A percentile compares a stretch with the other conserved stretches of the same genome.
Conservation (phyloP, 2,329 filamentous ascomycete species). For the Alternaria longipes region DNA sequence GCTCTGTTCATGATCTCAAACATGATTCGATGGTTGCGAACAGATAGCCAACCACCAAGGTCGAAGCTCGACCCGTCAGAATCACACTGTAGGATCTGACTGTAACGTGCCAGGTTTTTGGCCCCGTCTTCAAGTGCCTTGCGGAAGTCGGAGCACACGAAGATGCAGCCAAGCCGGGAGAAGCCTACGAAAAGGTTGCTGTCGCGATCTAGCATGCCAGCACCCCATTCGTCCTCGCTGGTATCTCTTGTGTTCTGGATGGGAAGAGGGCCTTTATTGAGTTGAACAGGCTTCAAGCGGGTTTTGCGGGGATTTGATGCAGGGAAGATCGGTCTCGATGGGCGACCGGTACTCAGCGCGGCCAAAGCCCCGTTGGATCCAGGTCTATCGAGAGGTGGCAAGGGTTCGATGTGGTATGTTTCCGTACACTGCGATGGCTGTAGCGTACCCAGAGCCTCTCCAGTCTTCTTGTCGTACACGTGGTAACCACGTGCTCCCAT, state of each 20-base stretch:
- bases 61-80: slow-evolving; percentile 9
- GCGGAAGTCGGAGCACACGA: slow-evolving; percentile 11
- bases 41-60: slow-evolving; percentile 10
- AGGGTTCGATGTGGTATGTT: slow-evolving; percentile 4
- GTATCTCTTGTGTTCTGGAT: not conserved
- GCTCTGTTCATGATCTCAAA: slow-evolving; percentile 10
- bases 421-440: slow-evolving; percentile 14
- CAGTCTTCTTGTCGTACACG: slow-evolving; percentile 15
- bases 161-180: slow-evolving; percentile 11
- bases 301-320: slow-evolving; percentile 5
- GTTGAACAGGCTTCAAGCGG: slow-evolving; percentile 5
- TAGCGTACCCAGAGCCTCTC: slow-evolving; percentile 4
- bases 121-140: slow-evolving; percentile 8
- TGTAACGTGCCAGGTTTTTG: not conserved
- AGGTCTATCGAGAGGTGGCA: not conserved
- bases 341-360: slow-evolving; percentile 1
- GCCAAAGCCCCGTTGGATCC: not conserved
- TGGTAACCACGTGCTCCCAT: slow-evolving; percentile 17
- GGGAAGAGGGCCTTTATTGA: slow-evolving; percentile 6
- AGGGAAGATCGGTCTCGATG: slow-evolving; percentile 4
- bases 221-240: slow-evolving; percentile 16
- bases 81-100: slow-evolving; percentile 13
- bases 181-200: slow-evolving; percentile 16
- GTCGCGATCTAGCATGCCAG: slow-evolving; percentile 15
- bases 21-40: slow-evolving; percentile 11